phyloP scores from a whole-genome alignment of 2,329 filamentous ascomycete genomes.

The Diaporthe caulivora region DNA sequence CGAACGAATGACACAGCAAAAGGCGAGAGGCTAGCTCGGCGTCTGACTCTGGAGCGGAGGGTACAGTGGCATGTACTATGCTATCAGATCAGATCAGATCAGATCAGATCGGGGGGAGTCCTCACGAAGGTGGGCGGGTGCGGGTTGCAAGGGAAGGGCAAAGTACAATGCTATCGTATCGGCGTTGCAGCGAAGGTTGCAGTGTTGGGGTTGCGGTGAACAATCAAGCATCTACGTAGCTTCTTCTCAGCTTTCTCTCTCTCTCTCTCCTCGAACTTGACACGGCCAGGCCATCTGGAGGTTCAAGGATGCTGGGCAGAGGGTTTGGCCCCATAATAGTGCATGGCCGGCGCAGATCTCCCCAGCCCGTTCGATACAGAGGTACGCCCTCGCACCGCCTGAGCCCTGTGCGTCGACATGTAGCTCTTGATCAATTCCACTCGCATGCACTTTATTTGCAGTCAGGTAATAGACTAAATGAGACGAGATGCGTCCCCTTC shows the following conservation, averaged over 20 bases:
- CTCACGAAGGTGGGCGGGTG: slow-evolving; percentile 25
- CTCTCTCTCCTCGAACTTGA: neutral
- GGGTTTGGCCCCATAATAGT: slow-evolving; percentile 28
- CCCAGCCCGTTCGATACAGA: slow-evolving; percentile 1
- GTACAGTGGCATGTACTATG: slow-evolving; percentile 20
- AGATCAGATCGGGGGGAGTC: slow-evolving; percentile 6
- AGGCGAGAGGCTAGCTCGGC: slow-evolving; percentile 32
- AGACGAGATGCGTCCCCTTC: slow-evolving; percentile 7
- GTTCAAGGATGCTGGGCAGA: slow-evolving; percentile 19
- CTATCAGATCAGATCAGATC: slow-evolving; percentile 22
- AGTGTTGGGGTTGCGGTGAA: slow-evolving; percentile 27
- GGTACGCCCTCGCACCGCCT: slow-evolving; percentile 14
- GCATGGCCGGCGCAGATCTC: slow-evolving; percentile 23
- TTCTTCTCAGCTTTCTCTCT: slow-evolving; percentile 16
- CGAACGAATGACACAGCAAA: slow-evolving; percentile 44
- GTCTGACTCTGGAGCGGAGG: slow-evolving; percentile 22
- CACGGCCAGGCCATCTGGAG: neutral
- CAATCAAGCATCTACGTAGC: slow-evolving; percentile 12
- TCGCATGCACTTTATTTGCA: slow-evolving; percentile 13
- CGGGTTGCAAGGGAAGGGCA: neutral
- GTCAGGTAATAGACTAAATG: slow-evolving; percentile 1
- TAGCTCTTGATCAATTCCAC: slow-evolving; percentile 16
- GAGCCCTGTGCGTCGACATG: neutral
- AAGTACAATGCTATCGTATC: slow-evolving; percentile 35
- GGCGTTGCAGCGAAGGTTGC: slow-evolving; percentile 12